Percentiles rank a stretch among this genome's conserved stretches.
Conservation (phyloP, 2,329 filamentous ascomycete species). For the Ciborinia camelliae region DNA sequence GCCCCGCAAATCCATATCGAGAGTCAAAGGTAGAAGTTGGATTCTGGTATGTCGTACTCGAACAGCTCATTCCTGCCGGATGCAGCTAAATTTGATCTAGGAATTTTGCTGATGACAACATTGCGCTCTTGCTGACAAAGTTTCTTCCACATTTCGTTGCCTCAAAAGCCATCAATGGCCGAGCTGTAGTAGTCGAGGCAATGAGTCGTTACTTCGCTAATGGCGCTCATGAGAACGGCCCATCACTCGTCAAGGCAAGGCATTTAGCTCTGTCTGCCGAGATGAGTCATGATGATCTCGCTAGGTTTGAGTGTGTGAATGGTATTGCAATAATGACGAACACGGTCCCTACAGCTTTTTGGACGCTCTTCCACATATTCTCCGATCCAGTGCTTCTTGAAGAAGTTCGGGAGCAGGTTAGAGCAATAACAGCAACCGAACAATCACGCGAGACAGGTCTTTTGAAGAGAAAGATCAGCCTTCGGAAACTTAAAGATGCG, state of each 20-base stretch:
- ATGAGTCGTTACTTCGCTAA: neutral
- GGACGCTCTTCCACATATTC: conserved; percentile 9
- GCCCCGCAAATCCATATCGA: conserved; percentile 2
- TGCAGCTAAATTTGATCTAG: neutral
- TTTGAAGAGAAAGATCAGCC: neutral
- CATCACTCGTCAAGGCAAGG: conserved; percentile 13
- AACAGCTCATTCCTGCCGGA: too few species aligned
- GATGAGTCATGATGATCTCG: neutral
- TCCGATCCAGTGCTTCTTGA: neutral
- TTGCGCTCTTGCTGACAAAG: conserved; percentile 5
- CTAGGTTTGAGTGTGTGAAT: conserved; percentile 10
- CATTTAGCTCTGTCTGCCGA: neutral
- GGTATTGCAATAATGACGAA: conserved; percentile 12
- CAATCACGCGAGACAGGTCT: neutral
- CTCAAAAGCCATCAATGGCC: neutral
- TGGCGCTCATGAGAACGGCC: neutral
- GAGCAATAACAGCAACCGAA: neutral
- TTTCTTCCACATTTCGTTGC: neutral
- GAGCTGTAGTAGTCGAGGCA: conserved; percentile 1
- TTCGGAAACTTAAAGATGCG: neutral
- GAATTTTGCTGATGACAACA: conserved; percentile 12
- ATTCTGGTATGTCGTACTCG: neutral
- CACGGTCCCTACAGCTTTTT: conserved; percentile 8
- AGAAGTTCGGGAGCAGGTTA: neutral
- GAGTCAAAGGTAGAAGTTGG: conserved; percentile 4